Conservation (phyloP, 2,329 filamentous ascomycete genomes). For the Alternaria brassicicola region DNA sequence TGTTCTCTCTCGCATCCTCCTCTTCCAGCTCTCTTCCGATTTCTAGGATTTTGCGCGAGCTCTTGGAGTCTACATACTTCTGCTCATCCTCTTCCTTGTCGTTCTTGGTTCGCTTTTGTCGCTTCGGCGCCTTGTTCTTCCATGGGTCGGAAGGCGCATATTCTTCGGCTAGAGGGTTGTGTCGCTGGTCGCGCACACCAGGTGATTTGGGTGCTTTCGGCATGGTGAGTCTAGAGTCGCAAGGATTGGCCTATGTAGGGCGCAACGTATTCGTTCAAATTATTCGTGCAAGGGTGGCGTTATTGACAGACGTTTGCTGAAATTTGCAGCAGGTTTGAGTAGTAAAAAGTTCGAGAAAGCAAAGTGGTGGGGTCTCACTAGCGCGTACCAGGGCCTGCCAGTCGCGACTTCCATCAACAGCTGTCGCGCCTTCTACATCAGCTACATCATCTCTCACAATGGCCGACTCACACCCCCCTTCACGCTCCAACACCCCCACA, state of each 20-base stretch:
- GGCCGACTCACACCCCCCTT: constrained; percentile 43
- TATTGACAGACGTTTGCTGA: neutral
- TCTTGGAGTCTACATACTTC: constrained; percentile 84
- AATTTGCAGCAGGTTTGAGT: constrained; percentile 1
- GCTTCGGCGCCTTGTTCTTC: constrained; percentile 71
- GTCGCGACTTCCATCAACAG: constrained; percentile 12
- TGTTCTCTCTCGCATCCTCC: constrained; percentile 69
- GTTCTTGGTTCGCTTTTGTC: constrained; percentile 63
- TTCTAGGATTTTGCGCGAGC: constrained; percentile 85
- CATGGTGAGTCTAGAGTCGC: constrained; percentile 59
- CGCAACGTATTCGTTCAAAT: neutral
- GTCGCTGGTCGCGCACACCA: constrained; percentile 68
- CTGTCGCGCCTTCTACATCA: constrained; percentile 10
- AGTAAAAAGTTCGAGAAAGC: constrained; percentile 16
- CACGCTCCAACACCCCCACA: constrained; percentile 47
- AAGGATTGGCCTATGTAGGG: neutral
- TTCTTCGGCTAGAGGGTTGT: constrained; percentile 93
- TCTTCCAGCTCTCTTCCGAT: constrained; percentile 88
- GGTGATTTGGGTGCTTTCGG: constrained; percentile 72
- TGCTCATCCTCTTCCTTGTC: constrained; percentile 63
- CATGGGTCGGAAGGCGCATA: constrained; percentile 72
- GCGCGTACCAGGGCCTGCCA: constrained; percentile 2
- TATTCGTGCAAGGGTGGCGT: neutral
- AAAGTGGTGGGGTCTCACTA: constrained; percentile 3
- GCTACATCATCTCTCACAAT: constrained; percentile 27